These are phyloP conservation scores for Eimeria tenella DNA, from an alignment of 169 alveolate genomes.

Conservation along the genomic window DNA sequence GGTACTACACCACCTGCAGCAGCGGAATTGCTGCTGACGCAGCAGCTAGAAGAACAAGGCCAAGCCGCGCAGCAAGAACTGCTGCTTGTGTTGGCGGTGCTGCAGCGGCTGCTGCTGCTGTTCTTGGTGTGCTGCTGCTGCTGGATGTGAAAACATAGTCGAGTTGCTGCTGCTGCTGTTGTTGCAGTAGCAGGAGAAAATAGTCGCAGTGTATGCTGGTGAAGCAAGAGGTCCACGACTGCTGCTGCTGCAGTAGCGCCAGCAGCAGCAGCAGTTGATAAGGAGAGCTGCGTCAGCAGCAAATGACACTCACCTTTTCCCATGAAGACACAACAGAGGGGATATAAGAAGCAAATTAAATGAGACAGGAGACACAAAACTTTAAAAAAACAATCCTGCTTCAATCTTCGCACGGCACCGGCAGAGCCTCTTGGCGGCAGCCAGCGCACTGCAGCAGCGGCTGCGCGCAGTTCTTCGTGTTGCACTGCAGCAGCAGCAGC, in stretches of 20 bases:
- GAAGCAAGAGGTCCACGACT: neutral
- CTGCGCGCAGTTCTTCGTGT: slow-evolving; percentile 33
- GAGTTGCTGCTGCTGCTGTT: slow-evolving; percentile 17
- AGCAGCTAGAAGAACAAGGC: neutral
- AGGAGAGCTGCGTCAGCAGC: neutral
- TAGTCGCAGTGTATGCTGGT: neutral
- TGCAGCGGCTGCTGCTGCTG: slow-evolving; percentile 2
- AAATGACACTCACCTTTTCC: neutral
- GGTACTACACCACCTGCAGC: neutral
- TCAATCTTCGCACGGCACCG: neutral
- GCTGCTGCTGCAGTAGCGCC: neutral
- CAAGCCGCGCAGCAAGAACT: neutral
- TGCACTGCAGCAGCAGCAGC: slow-evolving; percentile 30
- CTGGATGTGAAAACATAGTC: neutral
- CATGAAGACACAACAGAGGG: neutral
- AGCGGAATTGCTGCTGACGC: slow-evolving; percentile 8
- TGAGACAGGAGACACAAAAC: neutral
- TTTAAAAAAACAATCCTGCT: neutral
- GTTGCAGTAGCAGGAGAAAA: neutral
- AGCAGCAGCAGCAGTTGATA: neutral
- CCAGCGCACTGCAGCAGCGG: slow-evolving; percentile 13
- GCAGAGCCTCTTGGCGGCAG: neutral
- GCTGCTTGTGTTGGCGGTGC: slow-evolving; percentile 2
- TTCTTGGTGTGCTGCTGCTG: neutral
- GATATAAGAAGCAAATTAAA: no score